A percentile compares a stretch with the other conserved stretches of the same genome.
Conservation (phyloP, 73 alveolate species). For the Paramecium tetraurelia region DNA sequence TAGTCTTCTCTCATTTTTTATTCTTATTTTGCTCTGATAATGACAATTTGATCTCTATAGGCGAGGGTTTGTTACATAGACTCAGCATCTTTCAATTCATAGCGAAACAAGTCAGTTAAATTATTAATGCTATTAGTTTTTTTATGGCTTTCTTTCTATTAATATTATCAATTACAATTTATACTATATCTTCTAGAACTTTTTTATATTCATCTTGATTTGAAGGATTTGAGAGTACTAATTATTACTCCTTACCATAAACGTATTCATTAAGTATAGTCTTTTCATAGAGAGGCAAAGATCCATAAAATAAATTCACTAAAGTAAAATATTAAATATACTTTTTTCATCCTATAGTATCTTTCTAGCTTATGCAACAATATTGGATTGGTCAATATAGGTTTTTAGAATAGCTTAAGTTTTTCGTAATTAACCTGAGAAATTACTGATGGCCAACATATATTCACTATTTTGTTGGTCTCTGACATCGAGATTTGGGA, state of each 20-base stretch:
- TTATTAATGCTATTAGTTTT: background rate
- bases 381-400: background rate
- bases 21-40: slow-evolving; percentile 1
- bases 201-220: background rate
- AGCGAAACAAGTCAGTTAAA: slow-evolving; percentile 6
- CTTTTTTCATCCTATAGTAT: background rate
- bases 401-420: background rate
- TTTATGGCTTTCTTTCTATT: background rate
- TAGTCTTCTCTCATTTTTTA: slow-evolving; percentile 25
- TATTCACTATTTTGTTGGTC: background rate
- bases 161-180: background rate
- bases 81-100: slow-evolving; percentile 42
- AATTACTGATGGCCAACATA: background rate
- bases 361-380: background rate
- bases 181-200: background rate
- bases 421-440: slow-evolving; percentile 24
- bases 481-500: background rate
- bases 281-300: slow-evolving; percentile 10
- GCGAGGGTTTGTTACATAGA: background rate
- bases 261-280: background rate
- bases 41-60: background rate
- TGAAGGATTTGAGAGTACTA: background rate
- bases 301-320: background rate
- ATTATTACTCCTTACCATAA: background rate
- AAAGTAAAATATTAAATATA: background rate